Evolutionary conservation across 1,139 yeast genomes (phyloP).

Genomic region (Geotrichum fermentans): DNA sequence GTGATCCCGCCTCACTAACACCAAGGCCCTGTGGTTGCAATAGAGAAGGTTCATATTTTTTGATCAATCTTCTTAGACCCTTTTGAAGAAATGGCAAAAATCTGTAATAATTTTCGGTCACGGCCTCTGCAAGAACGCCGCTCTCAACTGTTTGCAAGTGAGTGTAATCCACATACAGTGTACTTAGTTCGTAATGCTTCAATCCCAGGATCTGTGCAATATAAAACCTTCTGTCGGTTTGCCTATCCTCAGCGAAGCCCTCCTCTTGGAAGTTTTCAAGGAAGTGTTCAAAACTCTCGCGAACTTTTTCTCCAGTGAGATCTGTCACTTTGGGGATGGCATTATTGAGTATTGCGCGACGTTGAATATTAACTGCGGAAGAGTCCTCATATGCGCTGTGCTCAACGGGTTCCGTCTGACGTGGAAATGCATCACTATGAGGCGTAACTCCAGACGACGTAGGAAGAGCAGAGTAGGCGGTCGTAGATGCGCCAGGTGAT

Average conservation of each 20-base stretch:
- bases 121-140: slow-evolving; percentile 86
- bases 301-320: slow-evolving; percentile 87
- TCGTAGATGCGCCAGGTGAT: not conserved
- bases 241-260: slow-evolving; percentile 27
- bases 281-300: slow-evolving; percentile 85
- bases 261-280: slow-evolving; percentile 57
- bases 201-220: slow-evolving; percentile 77
- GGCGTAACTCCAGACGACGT: slow-evolving; percentile 16
- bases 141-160: slow-evolving; percentile 73
- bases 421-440: slow-evolving; percentile 17
- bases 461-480: slow-evolving; percentile 14
- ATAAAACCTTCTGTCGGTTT: slow-evolving; percentile 54
- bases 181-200: slow-evolving; percentile 68
- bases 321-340: slow-evolving; percentile 80
- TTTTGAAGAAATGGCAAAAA: slow-evolving; percentile 78
- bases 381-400: slow-evolving; percentile 3
- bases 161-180: slow-evolving; percentile 79
- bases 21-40: slow-evolving; percentile 41
- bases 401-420: slow-evolving; percentile 9
- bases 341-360: slow-evolving; percentile 19
- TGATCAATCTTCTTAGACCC: slow-evolving; percentile 70
- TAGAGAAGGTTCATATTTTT: slow-evolving; percentile 69
- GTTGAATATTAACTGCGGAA: slow-evolving; percentile 8
- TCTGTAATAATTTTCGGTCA: slow-evolving; percentile 85
- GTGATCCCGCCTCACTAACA: slow-evolving; percentile 25